Conservation (phyloP, 306 rosid species). For the Quercus engelmannii region DNA sequence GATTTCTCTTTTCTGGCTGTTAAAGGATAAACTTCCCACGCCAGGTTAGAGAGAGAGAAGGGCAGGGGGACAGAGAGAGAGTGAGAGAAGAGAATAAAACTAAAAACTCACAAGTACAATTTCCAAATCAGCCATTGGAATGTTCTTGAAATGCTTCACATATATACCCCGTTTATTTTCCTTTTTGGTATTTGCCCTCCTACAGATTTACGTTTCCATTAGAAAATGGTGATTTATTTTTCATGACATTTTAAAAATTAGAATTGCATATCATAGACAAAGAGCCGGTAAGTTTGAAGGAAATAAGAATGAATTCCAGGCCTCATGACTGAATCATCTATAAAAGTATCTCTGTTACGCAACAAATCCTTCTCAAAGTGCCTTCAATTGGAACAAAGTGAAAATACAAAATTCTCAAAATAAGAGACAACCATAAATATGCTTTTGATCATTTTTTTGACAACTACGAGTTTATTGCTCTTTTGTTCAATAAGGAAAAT, state of each 20-base stretch:
- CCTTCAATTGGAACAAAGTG: no score
- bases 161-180: conserved; percentile 64
- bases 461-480: no score
- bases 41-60: conserved; percentile 13
- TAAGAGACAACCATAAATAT: no score
- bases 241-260: neutral
- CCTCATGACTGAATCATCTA: no score
- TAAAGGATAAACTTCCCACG: conserved; percentile 20
- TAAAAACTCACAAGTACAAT: conserved; percentile 78
- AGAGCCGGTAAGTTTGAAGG: no score
- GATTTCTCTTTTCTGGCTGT: conserved; percentile 97
- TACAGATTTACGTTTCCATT: conserved; percentile 32
- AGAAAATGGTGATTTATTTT: conserved; percentile 23
- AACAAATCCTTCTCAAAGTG: no score
- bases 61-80: neutral
- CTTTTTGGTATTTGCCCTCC: conserved; percentile 50
- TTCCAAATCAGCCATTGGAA: conserved; percentile 99
- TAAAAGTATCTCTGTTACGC: no score
- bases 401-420: no score
- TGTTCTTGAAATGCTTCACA: conserved; percentile 84
- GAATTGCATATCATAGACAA: no score
- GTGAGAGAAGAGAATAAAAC: neutral
- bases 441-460: no score
- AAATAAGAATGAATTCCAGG: no score
- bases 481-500: no score